These are phyloP conservation scores for Pichia sporocuriosa DNA, from an alignment of 805 yeast genomes.

Conservation along the genomic window DNA sequence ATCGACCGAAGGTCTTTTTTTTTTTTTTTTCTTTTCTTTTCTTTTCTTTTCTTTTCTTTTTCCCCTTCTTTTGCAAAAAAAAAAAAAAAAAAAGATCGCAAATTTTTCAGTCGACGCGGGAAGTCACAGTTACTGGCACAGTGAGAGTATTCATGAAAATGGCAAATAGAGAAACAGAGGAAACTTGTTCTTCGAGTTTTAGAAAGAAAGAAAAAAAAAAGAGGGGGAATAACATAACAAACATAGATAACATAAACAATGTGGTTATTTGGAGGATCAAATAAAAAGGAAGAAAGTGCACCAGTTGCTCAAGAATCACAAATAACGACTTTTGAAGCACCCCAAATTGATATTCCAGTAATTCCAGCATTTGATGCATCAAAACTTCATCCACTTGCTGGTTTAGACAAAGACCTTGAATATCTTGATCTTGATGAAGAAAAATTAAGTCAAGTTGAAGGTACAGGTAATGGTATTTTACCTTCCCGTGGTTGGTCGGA, in stretches of 20 bases:
- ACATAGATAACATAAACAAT: slow-evolving; percentile 4
- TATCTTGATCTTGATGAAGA: slow-evolving; percentile 87
- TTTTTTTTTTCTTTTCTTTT: too few species aligned
- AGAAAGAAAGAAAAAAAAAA: background rate
- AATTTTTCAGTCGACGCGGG: too few species aligned
- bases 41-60: too few species aligned
- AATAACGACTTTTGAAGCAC: slow-evolving; percentile 6
- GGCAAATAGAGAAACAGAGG: background rate
- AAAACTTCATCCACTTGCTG: slow-evolving; percentile 85
- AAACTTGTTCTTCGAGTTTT: background rate
- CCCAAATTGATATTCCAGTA: slow-evolving; percentile 9
- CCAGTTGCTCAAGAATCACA: slow-evolving; percentile 18
- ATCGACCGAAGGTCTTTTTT: too few species aligned
- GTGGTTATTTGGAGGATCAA: slow-evolving; percentile 18
- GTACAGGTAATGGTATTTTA: slow-evolving; percentile 73
- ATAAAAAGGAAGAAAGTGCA: slow-evolving; percentile 7
- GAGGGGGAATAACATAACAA: background rate
- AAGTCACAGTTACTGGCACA: too few species aligned
- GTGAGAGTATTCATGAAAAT: too few species aligned
- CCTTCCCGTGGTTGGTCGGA: slow-evolving; percentile 98
- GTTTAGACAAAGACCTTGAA: slow-evolving; percentile 83
- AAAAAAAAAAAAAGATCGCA: too few species aligned
- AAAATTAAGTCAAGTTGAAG: slow-evolving; percentile 66
- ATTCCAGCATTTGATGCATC: slow-evolving; percentile 51
- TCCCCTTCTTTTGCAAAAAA: too few species aligned